Base-by-base conservation (phyloP, 257 asterid genomes). In the Nicotiana sylvestris region DNA sequence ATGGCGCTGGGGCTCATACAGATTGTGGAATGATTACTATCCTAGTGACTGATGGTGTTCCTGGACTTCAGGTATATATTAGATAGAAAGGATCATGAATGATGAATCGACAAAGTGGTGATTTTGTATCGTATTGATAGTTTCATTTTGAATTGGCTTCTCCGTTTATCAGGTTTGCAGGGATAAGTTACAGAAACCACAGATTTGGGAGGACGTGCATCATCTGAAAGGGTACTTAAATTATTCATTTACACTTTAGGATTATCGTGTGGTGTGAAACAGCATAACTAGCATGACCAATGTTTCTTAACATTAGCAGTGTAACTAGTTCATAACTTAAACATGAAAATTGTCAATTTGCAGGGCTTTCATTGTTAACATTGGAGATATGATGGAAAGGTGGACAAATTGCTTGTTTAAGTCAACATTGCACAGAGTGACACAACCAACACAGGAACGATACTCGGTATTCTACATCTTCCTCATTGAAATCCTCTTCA, bases 401-500 rank as follows among this genome's bases (percentile, higher is more conserved):
- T 91, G 95, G 95, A 90, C 95, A 70, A 91, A 91, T 82, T 88
- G 91, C 83, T 78, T 91, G 79, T 90, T 90, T 83, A 91, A 93
- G 88, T 90, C 95, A 37, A 91, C 95, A 6, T 81, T 91, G 89
- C 95, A 91, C 66, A 86, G 91, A 74, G 95, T 91, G 56, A 49
- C 56, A 49, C 56, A 49, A 3, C 56, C 86, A 88, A 90, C 85
- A 81, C 37, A 49, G 4, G 25, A 68, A 21, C 77, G 43, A 37
- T 68, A 30, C 25, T 68, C 18, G 27, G 37, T 68, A 11, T 68
- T 49, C 51, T 0, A 35, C 3, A 5, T 37, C 43, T 37, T 37
- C 43, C 43, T 37, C 43, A 37, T 8, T 37, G 8, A 37, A 37
- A 37, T 37, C 8, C 5, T 37, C 8, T 37, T 37, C 43, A 37